Conservation (phyloP, 2,329 filamentous ascomycete genomes). For the Penicillium sp. region DNA sequence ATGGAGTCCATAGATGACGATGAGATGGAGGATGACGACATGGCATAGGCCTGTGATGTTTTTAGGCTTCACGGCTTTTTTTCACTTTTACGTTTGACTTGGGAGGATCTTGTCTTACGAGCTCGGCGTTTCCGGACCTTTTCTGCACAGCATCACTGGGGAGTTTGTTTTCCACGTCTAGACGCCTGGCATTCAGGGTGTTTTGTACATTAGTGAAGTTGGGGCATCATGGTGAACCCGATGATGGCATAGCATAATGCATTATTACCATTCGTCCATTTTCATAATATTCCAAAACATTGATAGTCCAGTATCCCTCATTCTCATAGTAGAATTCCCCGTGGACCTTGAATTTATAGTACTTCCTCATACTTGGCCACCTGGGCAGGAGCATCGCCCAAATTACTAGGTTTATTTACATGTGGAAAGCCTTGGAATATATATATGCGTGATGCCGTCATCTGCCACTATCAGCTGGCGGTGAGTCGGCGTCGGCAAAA, state of each 20-base stretch:
- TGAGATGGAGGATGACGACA: slow-evolving; percentile 61
- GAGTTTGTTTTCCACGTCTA: slow-evolving; percentile 24
- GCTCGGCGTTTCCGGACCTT: slow-evolving; percentile 20
- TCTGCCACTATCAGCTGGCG: slow-evolving; percentile 23
- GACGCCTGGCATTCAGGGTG: slow-evolving; percentile 22
- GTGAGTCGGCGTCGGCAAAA: slow-evolving; percentile 28
- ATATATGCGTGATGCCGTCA: slow-evolving; percentile 20
- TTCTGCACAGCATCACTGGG: slow-evolving; percentile 25
- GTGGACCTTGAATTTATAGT: background rate
- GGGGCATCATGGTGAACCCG: slow-evolving; percentile 11
- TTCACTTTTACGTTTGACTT: slow-evolving; percentile 15
- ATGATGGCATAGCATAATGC: slow-evolving; percentile 16
- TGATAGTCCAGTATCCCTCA: too few relatives aligned
- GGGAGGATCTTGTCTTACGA: slow-evolving; percentile 12
- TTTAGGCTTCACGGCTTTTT: slow-evolving; percentile 11
- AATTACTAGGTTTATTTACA: background rate
- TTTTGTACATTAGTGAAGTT: slow-evolving; percentile 40
- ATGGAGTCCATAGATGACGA: slow-evolving; percentile 83
- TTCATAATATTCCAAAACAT: too few relatives aligned
- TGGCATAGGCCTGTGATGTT: slow-evolving; percentile 38
- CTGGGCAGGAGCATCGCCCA: background rate
- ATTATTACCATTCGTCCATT: slow-evolving; percentile 6
- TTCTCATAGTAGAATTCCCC: background rate
- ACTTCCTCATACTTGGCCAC: background rate
- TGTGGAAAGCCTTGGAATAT: background rate